Evolutionary conservation across 139 green algal species (phyloP).

Genomic region (Trebouxia sp.): DNA sequence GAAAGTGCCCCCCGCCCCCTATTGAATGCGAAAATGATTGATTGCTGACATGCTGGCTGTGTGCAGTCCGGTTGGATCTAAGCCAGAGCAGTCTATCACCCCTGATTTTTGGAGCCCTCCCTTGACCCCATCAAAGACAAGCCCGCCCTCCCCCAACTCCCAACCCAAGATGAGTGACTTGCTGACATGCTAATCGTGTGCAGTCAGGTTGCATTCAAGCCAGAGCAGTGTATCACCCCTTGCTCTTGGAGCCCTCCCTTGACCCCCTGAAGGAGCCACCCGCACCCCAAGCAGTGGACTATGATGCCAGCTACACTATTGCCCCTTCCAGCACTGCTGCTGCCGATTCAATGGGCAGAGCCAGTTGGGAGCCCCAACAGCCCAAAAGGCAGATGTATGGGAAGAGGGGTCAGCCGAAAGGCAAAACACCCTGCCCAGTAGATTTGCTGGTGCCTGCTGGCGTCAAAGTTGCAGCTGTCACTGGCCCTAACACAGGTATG

Average conservation of each 20-base stretch:
- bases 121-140: too few relatives aligned
- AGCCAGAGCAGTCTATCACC: too few relatives aligned
- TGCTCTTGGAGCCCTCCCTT: conserved; percentile 54
- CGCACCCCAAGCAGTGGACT: neutral
- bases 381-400: conserved; percentile 29
- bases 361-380: conserved; percentile 23
- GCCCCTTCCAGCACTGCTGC: neutral
- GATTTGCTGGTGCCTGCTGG: conserved; percentile 59
- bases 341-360: neutral
- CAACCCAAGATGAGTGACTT: neutral
- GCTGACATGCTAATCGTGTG: neutral
- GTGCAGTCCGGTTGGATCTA: too few relatives aligned
- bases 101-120: too few relatives aligned
- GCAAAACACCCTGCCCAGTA: conserved; percentile 33
- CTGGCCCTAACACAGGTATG: conserved; percentile 73
- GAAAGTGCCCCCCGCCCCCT: too few relatives aligned
- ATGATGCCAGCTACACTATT: neutral
- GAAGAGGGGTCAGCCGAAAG: neutral
- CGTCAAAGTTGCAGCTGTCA: conserved; percentile 66
- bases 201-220: conserved; percentile 20
- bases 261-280: conserved; percentile 33
- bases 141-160: neutral
- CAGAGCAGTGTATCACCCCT: conserved; percentile 38
- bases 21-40: neutral
- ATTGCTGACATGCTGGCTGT: neutral